Percentiles rank a stretch among this genome's conserved stretches.
phyloP scores from a whole-genome alignment of 768 basidiomycete genomes.

The Lentinus tigrinus region DNA sequence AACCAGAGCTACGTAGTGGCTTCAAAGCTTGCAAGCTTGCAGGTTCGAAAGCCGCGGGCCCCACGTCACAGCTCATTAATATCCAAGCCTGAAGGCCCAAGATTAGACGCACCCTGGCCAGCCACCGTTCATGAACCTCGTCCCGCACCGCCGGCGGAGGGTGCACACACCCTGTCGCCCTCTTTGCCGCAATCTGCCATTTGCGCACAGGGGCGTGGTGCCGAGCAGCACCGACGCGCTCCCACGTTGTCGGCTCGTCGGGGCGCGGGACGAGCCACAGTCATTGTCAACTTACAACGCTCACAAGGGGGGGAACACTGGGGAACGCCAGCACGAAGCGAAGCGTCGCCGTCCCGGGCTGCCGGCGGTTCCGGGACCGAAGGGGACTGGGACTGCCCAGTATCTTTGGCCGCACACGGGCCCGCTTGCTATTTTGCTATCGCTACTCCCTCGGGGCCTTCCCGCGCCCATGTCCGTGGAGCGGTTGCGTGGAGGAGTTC shows the following conservation, averaged over 20 bases:
- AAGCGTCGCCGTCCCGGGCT: slow-evolving; percentile 6
- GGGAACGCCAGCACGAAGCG: neutral
- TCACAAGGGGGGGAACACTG: neutral
- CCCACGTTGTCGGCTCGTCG: neutral
- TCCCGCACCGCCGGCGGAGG: slow-evolving; percentile 1
- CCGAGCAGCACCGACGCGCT: neutral
- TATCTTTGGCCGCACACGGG: neutral
- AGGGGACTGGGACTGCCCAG: too few relatives aligned
- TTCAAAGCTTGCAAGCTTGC: too few relatives aligned
- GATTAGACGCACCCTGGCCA: too few relatives aligned
- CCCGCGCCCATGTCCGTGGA: neutral
- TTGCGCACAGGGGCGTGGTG: neutral
- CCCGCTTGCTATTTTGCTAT: neutral
- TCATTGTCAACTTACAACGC: too few relatives aligned
- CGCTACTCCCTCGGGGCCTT: neutral
- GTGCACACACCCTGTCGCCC: neutral
- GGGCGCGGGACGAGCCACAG: neutral
- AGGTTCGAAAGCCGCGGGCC: too few relatives aligned
- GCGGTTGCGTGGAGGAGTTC: neutral
- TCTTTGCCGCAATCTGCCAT: neutral
- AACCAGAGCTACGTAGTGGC: too few relatives aligned
- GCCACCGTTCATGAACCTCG: too few relatives aligned
- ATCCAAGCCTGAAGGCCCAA: too few relatives aligned
- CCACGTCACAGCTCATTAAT: too few relatives aligned
- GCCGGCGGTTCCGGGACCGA: slow-evolving; percentile 6